These are phyloP conservation scores for Leishmania braziliensis DNA, from an alignment of 208 protist species.

Conservation along the genomic window DNA sequence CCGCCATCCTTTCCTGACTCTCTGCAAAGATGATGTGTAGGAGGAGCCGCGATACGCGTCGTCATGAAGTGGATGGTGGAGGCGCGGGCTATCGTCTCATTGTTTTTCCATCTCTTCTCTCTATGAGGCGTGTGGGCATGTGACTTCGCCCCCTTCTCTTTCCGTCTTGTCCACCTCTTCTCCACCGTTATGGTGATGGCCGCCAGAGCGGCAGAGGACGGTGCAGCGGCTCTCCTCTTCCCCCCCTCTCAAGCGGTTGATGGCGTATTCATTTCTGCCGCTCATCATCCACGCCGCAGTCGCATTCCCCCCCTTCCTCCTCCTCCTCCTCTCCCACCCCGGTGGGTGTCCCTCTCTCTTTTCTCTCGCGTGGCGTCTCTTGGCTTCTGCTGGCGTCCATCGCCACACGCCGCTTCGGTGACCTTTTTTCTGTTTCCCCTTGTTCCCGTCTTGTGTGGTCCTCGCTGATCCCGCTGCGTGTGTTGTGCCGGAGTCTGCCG, in stretches of 20 bases:
- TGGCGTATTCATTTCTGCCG: not conserved
- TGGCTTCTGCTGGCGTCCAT: not conserved
- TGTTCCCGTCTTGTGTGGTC: too few species aligned
- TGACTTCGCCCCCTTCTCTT: not conserved
- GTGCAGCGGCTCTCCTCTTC: not conserved
- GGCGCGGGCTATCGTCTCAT: not conserved
- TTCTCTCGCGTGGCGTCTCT: not conserved
- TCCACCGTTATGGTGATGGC: not conserved
- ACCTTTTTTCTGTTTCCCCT: too few species aligned
- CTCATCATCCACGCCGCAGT: not conserved
- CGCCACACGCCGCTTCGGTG: too few species aligned
- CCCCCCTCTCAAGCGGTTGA: not conserved
- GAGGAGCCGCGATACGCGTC: not conserved
- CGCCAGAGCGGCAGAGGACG: not conserved
- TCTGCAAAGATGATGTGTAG: conserved; percentile 11
- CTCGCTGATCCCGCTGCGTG: too few species aligned
- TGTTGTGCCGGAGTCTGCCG: too few species aligned
- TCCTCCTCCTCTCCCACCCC: too few species aligned
- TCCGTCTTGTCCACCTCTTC: not conserved
- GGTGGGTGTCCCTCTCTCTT: too few species aligned
- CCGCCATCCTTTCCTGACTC: conserved; percentile 65
- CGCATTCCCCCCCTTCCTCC: not conserved
- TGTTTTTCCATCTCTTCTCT: not conserved
- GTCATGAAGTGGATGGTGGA: not conserved
- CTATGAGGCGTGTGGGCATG: not conserved